Evolutionary conservation across 805 yeast genomes (phyloP).

Genomic region (Starmerella apicola): DNA sequence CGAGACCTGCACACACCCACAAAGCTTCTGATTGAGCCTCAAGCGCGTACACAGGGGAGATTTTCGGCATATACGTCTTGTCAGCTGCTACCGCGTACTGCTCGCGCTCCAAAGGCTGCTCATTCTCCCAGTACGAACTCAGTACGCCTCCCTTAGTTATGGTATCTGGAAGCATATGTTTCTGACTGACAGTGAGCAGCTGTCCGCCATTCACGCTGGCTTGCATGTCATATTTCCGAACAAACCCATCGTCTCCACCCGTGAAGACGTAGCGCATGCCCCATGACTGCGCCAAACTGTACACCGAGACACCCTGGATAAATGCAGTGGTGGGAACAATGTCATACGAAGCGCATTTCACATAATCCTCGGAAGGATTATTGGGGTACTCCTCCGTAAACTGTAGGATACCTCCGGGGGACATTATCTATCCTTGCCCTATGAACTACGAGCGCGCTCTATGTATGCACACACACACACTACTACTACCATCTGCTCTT

Average conservation of each 20-base stretch:
- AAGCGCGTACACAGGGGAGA: slow-evolving; percentile 78
- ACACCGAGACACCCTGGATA: slow-evolving; percentile 67
- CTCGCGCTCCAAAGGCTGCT: slow-evolving; percentile 55
- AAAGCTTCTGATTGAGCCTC: slow-evolving; percentile 72
- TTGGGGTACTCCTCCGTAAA: slow-evolving; percentile 9
- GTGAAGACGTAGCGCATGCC: slow-evolving; percentile 81
- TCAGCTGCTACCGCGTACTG: slow-evolving; percentile 31
- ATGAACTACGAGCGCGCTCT: no score
- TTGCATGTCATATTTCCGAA: slow-evolving; percentile 76
- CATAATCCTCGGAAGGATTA: slow-evolving; percentile 2
- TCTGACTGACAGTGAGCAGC: slow-evolving; percentile 81
- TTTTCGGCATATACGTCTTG: slow-evolving; percentile 29
- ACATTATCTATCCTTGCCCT: no score
- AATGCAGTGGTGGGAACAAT: slow-evolving; percentile 79
- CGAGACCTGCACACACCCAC: slow-evolving; percentile 75
- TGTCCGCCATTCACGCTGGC: slow-evolving; percentile 77
- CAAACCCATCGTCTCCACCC: slow-evolving; percentile 93
- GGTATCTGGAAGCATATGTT: slow-evolving; percentile 77
- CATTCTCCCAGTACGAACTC: slow-evolving; percentile 88
- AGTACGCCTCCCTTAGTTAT: slow-evolving; percentile 75
- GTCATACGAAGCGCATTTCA: slow-evolving; percentile 33
- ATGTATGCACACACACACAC: no score
- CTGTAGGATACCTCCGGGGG: not conserved
- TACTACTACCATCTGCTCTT: no score
- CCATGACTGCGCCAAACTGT: slow-evolving; percentile 60